Evolutionary conservation across 1,284 basidiomycete genomes (phyloP).

Genomic region (Ustilago sp.): DNA sequence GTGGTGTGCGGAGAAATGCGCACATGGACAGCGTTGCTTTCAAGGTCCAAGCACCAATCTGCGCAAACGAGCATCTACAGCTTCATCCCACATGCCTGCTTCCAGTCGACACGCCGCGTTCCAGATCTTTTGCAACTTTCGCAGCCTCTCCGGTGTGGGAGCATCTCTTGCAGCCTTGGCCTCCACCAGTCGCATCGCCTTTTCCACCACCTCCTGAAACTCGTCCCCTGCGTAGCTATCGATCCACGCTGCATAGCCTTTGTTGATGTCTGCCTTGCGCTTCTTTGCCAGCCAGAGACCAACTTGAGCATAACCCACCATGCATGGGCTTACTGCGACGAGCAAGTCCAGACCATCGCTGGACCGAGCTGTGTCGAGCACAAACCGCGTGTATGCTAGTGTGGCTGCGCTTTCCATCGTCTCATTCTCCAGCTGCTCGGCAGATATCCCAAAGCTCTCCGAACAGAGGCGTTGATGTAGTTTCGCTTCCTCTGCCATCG

Average conservation of each 20-base stretch:
- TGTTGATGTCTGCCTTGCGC: conserved; percentile 14
- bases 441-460: conserved; percentile 47
- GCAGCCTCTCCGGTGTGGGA: conserved; percentile 76
- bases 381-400: conserved; percentile 64
- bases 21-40: neutral
- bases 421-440: conserved; percentile 36
- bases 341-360: conserved; percentile 80
- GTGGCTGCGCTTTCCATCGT: conserved; percentile 61
- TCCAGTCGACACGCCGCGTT: conserved; percentile 81
- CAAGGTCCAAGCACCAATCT: conserved; percentile 33
- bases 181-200: conserved; percentile 76
- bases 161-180: conserved; percentile 73
- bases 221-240: conserved; percentile 80
- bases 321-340: conserved; percentile 85
- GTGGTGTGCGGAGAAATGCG: neutral
- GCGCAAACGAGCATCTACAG: conserved; percentile 70
- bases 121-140: conserved; percentile 81
- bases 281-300: conserved; percentile 75
- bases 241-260: conserved; percentile 76
- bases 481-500: conserved; percentile 56
- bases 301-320: conserved; percentile 94
- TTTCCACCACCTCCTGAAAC: conserved; percentile 79
- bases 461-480: conserved; percentile 57
- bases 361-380: conserved; percentile 57
- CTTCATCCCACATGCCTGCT: conserved; percentile 90